Conservation (phyloP, 106 monocot genomes). For the Chionographis japonica region DNA sequence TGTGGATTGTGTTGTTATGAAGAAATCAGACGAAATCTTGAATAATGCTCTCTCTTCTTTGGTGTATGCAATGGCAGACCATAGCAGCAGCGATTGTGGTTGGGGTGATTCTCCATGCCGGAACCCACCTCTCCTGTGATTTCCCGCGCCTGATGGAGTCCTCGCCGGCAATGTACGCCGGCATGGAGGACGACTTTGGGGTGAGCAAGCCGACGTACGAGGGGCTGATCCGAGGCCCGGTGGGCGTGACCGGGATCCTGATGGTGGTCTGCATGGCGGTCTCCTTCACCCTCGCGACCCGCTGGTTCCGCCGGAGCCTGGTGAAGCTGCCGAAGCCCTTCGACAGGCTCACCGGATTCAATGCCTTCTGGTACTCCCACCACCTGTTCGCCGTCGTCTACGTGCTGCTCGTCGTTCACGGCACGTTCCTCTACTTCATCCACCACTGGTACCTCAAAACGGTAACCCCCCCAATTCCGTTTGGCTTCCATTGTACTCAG, state of each 20-base stretch:
- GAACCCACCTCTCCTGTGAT: constrained; percentile 77
- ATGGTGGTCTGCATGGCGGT: constrained; percentile 77
- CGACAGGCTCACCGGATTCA: constrained; percentile 76
- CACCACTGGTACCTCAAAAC: constrained; percentile 60
- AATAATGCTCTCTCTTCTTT: background rate
- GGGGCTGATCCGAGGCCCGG: constrained; percentile 42
- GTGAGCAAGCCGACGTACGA: constrained; percentile 54
- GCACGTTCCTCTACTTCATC: constrained; percentile 63
- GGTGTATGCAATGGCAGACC: constrained; percentile 32
- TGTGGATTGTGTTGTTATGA: background rate
- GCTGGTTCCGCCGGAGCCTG: constrained; percentile 74
- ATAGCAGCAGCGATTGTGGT: constrained; percentile 81
- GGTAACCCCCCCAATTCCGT: constrained; percentile 21
- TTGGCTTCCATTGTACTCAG: background rate
- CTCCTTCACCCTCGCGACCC: constrained; percentile 74
- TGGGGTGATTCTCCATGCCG: constrained; percentile 87
- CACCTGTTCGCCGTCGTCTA: constrained; percentile 79
- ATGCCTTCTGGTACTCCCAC: constrained; percentile 97
- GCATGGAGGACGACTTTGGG: constrained; percentile 48
- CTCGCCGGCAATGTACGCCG: constrained; percentile 23
- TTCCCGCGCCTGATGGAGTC: constrained; percentile 58
- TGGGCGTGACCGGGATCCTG: constrained; percentile 69
- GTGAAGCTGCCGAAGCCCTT: constrained; percentile 78
- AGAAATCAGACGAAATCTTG: too few species aligned
- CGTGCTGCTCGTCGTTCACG: constrained; percentile 62